Evolutionary conservation across 2,329 filamentous ascomycete genomes (phyloP).

Genomic region (Fusarium lateritium): DNA sequence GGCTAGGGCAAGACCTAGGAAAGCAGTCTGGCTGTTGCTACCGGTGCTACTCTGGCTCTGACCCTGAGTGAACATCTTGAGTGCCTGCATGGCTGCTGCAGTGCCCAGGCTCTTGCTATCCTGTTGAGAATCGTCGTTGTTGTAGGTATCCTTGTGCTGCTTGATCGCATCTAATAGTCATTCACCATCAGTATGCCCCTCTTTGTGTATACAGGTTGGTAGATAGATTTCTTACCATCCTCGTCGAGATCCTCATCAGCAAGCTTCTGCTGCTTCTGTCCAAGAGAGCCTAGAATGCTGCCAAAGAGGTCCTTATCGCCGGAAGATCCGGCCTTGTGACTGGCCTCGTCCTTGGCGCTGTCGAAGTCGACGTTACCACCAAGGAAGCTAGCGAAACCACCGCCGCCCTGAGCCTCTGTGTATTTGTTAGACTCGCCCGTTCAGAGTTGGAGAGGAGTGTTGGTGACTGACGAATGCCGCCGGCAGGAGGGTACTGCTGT

Average conservation of each 20-base stretch:
- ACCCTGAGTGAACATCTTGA: conserved; percentile 82
- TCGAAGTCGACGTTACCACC: conserved; percentile 64
- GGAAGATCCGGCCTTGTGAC: conserved; percentile 61
- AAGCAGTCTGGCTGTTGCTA: conserved; percentile 78
- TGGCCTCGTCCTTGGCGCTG: conserved; percentile 64
- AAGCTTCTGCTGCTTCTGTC: conserved; percentile 65
- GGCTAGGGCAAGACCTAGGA: conserved; percentile 88
- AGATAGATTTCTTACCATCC: conserved; percentile 56
- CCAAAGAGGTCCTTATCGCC: conserved; percentile 66
- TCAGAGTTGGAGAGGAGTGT: background rate
- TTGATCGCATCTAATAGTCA: conserved; percentile 71
- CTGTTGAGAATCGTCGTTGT: conserved; percentile 62
- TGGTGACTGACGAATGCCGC: conserved; percentile 50
- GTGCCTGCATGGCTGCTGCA: conserved; percentile 84
- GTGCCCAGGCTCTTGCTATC: conserved; percentile 72
- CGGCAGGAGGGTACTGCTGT: conserved; percentile 42
- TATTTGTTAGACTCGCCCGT: conserved; percentile 17
- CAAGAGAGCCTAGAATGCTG: conserved; percentile 62
- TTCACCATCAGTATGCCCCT: background rate
- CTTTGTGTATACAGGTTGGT: no score
- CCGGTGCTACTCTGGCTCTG: conserved; percentile 55
- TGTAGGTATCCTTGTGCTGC: conserved; percentile 83
- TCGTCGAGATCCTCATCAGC: conserved; percentile 66
- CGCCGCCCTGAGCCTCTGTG: conserved; percentile 55
- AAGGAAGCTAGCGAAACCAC: conserved; percentile 57